Evolutionary conservation across 768 basidiomycete genomes (phyloP), one percentile per base, ranked within the genome.

Genomic region (Pleurotus citrinopileatus): DNA sequence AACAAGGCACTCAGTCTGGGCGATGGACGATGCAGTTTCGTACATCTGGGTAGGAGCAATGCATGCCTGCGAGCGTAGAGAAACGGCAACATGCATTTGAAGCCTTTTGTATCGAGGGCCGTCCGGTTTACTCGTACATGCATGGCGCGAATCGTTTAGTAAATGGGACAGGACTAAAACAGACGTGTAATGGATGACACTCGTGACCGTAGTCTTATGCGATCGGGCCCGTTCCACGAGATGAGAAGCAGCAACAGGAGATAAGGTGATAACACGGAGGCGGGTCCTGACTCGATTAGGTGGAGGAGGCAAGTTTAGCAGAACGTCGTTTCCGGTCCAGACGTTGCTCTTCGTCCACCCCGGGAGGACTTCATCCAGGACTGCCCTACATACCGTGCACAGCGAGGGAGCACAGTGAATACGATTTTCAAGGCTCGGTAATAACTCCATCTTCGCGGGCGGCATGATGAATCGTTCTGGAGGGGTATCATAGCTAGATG

Each of bases 131-230:
- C 20, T 36, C 29, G 13, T 36, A 17, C 29, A 10, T 23, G 48
- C 12, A 51, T 34, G 5, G 1, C 27, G 48, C 19, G 34, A 22
- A n/a, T 19, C 15, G 19, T 13, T 51, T 15, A 51, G 15, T 37
- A 51, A 51, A 51, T 51, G 48, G n/a, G 48, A 51, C 4, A 51
- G 48, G 34, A 25, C 34, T 3, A 51, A 8, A 22, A 38, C 34
- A n/a, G 17, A 17, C 12, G 34, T 20, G 25, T 29, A 20, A 37
- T 51, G 48, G 5, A 51, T 23, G 22, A 51, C 20, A 23, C 48
- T 51, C 34, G 48, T 51, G 17, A 51, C 32, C 0, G 48, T 36
- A 10, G 48, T 51, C 32, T 51, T 34, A 20, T 37, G 48, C 9
- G 48, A 51, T 17, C 48, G 29, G 5, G 32, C 29, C 20, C 34